Evolutionary conservation across 1,139 yeast species (phyloP).

Genomic region (Wickerhamomyces sp.): DNA sequence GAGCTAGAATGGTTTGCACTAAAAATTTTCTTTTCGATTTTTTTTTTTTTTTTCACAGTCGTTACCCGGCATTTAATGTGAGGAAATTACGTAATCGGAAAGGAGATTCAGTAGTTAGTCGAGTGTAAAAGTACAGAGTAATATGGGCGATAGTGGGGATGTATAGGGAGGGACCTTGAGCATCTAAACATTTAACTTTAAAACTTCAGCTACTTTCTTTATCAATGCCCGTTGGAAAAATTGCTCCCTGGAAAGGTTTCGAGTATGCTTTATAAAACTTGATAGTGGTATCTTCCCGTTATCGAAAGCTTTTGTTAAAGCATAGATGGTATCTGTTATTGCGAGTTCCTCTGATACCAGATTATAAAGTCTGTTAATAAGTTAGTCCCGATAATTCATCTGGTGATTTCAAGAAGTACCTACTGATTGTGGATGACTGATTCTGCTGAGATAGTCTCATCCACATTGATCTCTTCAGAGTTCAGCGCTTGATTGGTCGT

Average conservation of each 20-base stretch:
- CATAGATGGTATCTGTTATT: conserved; percentile 58
- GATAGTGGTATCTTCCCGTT: conserved; percentile 41
- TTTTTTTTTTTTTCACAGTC: conserved; percentile 1
- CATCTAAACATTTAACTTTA: no score
- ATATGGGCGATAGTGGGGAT: no score
- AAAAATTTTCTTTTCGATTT: no score
- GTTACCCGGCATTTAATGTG: conserved; percentile 1
- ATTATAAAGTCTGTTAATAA: conserved; percentile 41
- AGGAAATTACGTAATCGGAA: background rate
- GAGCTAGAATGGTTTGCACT: no score
- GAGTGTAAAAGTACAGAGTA: no score
- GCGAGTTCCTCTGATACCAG: conserved; percentile 65
- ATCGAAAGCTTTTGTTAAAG: conserved; percentile 54
- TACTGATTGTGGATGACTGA: conserved; percentile 42
- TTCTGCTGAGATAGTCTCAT: conserved; percentile 39
- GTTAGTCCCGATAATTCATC: conserved; percentile 22
- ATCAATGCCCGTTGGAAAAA: conserved; percentile 44
- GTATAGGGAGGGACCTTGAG: no score
- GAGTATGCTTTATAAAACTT: conserved; percentile 47
- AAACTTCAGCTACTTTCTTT: conserved; percentile 28
- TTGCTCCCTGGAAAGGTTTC: conserved; percentile 72
- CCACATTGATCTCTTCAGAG: conserved; percentile 32
- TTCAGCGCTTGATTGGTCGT: conserved; percentile 13
- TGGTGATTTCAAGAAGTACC: background rate
- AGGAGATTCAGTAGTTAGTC: no score